Base-by-base conservation (phyloP, 805 yeast genomes). In the Ogataea neopini region DNA sequence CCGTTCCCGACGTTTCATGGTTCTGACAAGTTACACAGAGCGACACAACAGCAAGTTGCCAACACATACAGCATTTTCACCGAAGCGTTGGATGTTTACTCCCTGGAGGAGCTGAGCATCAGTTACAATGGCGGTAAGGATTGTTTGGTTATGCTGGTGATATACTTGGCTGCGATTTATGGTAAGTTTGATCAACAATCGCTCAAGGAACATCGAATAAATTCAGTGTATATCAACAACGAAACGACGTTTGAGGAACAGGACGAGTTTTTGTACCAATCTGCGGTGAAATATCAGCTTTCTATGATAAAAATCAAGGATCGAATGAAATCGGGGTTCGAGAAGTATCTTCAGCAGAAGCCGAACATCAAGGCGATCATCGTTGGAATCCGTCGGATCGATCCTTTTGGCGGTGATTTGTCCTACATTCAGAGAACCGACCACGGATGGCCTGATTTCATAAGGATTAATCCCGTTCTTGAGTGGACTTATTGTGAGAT, bases 91-190 rank as follows among this genome's bases (percentile, higher is more conserved):
- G 49, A 60, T 0, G 39, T 46, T 19, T 63, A 59, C 48, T 47
- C 53, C 1, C 44, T 70, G 11, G 70, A 74, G 10, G 83, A 85
- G 48, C 67, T 87, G 3, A 85, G 97, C 0, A 73, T 94, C 11
- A 86, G 96, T 2, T 94, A 86, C 66, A 94, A 94, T 63, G 99
- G 99, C 9, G 99, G 99, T 1, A 94, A 94, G 62, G 99, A 94
- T 68, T 94, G 98, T 59, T 78, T 91, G 40, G 97, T 91, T 26
- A 81, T 92, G 85, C 74, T 94, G 46, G 71, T 89, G 13, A 61
- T 94, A 4, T 80, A 88, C 45, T 68, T 91, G 43, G 84, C 94
- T 1, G 80, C 79, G 36, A 55, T 67, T 11, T 63, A 64, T 40
- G 52, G 52, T 29, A 56, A 46, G 34, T 56, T 36, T 43, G 60